Evolutionary conservation across 78 protist genomes (phyloP), one percentile per base, ranked within the genome.

Genomic region (Cavenderia fasciculata): DNA sequence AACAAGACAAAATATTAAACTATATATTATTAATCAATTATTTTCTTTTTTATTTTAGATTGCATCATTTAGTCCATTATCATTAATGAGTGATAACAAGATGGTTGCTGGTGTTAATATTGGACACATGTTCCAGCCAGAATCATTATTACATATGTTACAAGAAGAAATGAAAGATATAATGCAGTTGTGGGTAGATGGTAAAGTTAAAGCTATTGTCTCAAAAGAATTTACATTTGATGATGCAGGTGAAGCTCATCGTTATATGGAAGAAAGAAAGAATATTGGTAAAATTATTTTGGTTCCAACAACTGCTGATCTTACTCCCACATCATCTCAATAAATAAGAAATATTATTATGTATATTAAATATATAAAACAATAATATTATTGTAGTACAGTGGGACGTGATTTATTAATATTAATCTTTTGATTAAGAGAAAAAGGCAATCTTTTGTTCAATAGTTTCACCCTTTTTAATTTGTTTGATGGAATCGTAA

Each of bases 401-500:
- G n/a, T n/a, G n/a, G n/a, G n/a, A n/a, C n/a, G n/a, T n/a, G n/a
- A n/a, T n/a, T n/a, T n/a, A n/a, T n/a, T n/a, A n/a, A n/a, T n/a
- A n/a, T n/a, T n/a, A n/a, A n/a, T n/a, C n/a, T n/a, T n/a, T n/a
- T n/a, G n/a, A 56, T 62, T 61, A 77, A 41, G 87, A 77, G n/a
- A 77, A 77, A 47, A 77, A 77, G 3, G 41, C 31, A 47, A 77
- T 62, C 36, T 62, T 77, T 18, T 77, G 66, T 49, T 77, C 74
- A 47, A 77, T 77, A 6, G 90, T 82, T 57, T 82, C 90, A 68
- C 79, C 76, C 29, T 65, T 69, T 44, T 82, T 82, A 43, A 82
- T 68, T 59, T 36, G 36, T n/a, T n/a, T n/a, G n/a, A n/a, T n/a
- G n/a, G n/a, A n/a, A n/a, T n/a, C n/a, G 23, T 59, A 31, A 0